Percentiles rank a stretch among this genome's conserved stretches.
phyloP scores from a whole-genome alignment of 2,329 filamentous ascomycete species.

The Botrytis sinoallii region DNA sequence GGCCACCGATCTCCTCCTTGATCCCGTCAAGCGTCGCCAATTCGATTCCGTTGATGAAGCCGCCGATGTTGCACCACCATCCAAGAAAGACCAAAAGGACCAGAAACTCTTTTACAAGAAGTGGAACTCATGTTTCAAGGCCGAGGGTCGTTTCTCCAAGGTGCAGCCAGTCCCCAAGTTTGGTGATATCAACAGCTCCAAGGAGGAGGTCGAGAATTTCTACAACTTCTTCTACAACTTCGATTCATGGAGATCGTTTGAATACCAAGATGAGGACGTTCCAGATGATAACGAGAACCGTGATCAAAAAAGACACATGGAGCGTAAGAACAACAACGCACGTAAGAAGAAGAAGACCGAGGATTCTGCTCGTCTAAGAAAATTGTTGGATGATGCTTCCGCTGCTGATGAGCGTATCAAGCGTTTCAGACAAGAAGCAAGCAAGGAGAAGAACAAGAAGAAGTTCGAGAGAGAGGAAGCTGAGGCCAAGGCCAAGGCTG shows the following conservation, averaged over 20 bases:
- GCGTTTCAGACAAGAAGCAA: slow-evolving; percentile 89
- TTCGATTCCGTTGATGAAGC: slow-evolving; percentile 95
- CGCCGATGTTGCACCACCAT: slow-evolving; percentile 86
- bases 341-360: slow-evolving; percentile 99
- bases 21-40: slow-evolving; percentile 88
- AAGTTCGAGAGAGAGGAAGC: slow-evolving; percentile 85
- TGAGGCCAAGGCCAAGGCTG: slow-evolving; percentile 81
- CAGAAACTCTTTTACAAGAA: slow-evolving; percentile 87
- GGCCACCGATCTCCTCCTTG: slow-evolving; percentile 87
- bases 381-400: slow-evolving; percentile 83
- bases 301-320: slow-evolving; percentile 96
- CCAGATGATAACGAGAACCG: slow-evolving; percentile 98
- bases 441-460: slow-evolving; percentile 96
- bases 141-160: slow-evolving; percentile 91
- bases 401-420: slow-evolving; percentile 93
- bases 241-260: slow-evolving; percentile 95
- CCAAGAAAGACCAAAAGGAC: slow-evolving; percentile 84
- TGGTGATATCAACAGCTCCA: slow-evolving; percentile 77
- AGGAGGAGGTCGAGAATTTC: slow-evolving; percentile 89
- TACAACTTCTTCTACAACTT: slow-evolving; percentile 99
- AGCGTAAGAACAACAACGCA: slow-evolving; percentile 96
- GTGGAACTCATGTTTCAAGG: slow-evolving; percentile 86
- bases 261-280: slow-evolving; percentile 98
- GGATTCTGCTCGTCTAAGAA: slow-evolving; percentile 86
- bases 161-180: slow-evolving; percentile 82